These are phyloP conservation scores for Cryoendolithus antarcticus DNA, from an alignment of 2,329 filamentous ascomycete genomes.

Conservation along the genomic window DNA sequence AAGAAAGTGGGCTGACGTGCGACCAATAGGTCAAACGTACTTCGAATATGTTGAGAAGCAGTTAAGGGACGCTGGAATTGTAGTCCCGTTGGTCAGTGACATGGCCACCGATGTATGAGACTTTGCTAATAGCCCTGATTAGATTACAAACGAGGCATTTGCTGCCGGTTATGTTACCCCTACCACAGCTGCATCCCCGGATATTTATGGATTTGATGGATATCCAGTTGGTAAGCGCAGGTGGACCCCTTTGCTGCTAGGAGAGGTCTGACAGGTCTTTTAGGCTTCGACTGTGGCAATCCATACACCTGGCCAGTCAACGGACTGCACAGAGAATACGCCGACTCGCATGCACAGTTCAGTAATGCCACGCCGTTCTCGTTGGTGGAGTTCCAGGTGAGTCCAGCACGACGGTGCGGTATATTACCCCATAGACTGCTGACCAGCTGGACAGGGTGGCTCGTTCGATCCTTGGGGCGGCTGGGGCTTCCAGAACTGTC, in stretches of 20 bases:
- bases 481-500: slow-evolving; percentile 53
- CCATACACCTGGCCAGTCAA: slow-evolving; percentile 49
- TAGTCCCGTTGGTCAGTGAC: slow-evolving; percentile 45
- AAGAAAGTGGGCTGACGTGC: slow-evolving; percentile 33
- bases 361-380: slow-evolving; percentile 56
- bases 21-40: slow-evolving; percentile 56
- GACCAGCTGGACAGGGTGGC: slow-evolving; percentile 12
- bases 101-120: neutral
- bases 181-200: slow-evolving; percentile 41
- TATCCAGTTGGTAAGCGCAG: slow-evolving; percentile 41
- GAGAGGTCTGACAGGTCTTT: too few relatives aligned
- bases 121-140: neutral
- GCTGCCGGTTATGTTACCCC: slow-evolving; percentile 50
- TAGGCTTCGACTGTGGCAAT: slow-evolving; percentile 46
- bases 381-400: slow-evolving; percentile 43
- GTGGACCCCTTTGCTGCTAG: too few relatives aligned
- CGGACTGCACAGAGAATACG: slow-evolving; percentile 45
- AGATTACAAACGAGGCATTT: slow-evolving; percentile 60
- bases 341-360: slow-evolving; percentile 41
- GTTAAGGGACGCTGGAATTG: slow-evolving; percentile 53
- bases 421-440: too few relatives aligned
- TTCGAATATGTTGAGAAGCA: slow-evolving; percentile 60
- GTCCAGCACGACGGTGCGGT: too few relatives aligned
- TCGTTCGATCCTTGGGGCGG: slow-evolving; percentile 67
- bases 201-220: slow-evolving; percentile 53